These are phyloP conservation scores for Jaltomata sinuosa DNA, from an alignment of 257 asterid genomes.

Conservation along the genomic window DNA sequence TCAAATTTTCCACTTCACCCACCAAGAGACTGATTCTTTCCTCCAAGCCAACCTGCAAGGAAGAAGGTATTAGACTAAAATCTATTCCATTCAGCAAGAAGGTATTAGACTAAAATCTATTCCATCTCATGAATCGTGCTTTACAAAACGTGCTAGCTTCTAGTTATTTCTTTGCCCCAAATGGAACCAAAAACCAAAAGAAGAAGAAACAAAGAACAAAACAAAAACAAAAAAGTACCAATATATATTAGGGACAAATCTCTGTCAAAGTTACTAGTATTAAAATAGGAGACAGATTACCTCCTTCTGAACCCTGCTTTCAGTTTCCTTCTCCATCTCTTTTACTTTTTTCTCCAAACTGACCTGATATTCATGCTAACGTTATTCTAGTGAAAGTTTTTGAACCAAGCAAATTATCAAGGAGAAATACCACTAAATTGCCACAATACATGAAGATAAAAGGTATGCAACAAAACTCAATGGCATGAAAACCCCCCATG, in stretches of 20 bases:
- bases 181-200: neutral
- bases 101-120: neutral
- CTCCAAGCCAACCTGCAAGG: constrained; percentile 40
- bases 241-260: neutral
- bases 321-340: constrained; percentile 55
- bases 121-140: neutral
- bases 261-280: constrained; percentile 1
- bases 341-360: constrained; percentile 44
- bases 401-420: neutral
- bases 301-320: constrained; percentile 51
- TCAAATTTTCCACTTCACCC: constrained; percentile 33
- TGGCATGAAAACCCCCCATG: neutral
- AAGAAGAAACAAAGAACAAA: neutral
- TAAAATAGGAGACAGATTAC: constrained; percentile 20
- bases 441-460: neutral
- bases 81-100: neutral
- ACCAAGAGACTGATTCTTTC: constrained; percentile 33
- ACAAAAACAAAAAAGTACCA: neutral
- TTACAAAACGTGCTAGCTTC: neutral
- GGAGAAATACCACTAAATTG: neutral
- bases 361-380: constrained; percentile 28
- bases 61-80: neutral
- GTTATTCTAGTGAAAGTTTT: neutral
- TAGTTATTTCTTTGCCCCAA: neutral
- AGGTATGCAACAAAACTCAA: neutral